Evolutionary conservation across 1,284 basidiomycete genomes (phyloP).

Genomic region (Leccinum griseonigrum): DNA sequence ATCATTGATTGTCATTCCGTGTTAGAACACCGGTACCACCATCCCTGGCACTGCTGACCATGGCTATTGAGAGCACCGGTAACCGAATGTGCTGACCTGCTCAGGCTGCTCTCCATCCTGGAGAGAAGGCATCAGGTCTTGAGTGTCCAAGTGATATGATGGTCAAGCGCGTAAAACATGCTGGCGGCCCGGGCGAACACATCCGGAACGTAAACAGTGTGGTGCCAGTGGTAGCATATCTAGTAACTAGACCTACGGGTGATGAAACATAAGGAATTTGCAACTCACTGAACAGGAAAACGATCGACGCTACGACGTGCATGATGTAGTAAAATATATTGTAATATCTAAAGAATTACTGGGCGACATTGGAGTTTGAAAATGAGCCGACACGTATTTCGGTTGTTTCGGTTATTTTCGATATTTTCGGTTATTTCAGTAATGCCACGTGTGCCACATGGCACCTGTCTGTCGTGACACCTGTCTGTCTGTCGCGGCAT

Average conservation of each 20-base stretch:
- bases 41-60: no score
- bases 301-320: constrained; percentile 45
- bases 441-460: no score
- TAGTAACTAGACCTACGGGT: constrained; percentile 15
- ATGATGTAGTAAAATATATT: constrained; percentile 48
- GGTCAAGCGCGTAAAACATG: constrained; percentile 63
- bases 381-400: no score
- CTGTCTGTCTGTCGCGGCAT: no score
- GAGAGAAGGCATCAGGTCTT: constrained; percentile 42
- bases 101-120: no score
- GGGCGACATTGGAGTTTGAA: no score
- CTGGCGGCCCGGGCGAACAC: constrained; percentile 41
- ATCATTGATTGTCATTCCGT: no score
- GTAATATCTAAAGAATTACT: constrained; percentile 40
- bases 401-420: neutral
- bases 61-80: no score
- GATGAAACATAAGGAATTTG: neutral
- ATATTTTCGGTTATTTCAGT: neutral
- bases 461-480: no score
- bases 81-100: no score
- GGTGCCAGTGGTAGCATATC: constrained; percentile 44
- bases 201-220: constrained; percentile 43
- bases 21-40: no score
- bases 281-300: constrained; percentile 50
- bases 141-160: constrained; percentile 53